Conservation (phyloP, 495 filamentous ascomycete genomes). For the Hypoxylon crocopeplum region DNA sequence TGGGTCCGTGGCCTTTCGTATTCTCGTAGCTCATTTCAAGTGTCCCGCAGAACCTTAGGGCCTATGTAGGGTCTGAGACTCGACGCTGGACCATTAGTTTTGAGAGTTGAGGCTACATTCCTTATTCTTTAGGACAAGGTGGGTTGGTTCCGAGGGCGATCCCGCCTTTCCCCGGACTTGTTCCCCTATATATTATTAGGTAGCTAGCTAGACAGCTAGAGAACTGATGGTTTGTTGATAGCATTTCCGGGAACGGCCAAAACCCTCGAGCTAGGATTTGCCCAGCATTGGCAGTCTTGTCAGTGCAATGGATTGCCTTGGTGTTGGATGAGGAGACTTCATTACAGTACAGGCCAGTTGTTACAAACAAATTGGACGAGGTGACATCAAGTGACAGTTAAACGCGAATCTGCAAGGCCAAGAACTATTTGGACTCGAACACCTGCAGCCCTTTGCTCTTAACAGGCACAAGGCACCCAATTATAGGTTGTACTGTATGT, state of each 20-base stretch:
- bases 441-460: slow-evolving; percentile 1
- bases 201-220: neutral
- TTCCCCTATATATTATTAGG: neutral
- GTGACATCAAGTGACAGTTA: slow-evolving; percentile 13
- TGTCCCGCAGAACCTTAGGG: no score
- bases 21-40: slow-evolving; percentile 11
- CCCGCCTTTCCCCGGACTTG: slow-evolving; percentile 31
- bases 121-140: slow-evolving; percentile 9
- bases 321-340: slow-evolving; percentile 7
- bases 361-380: slow-evolving; percentile 5
- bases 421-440: neutral
- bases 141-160: slow-evolving; percentile 11
- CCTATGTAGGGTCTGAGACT: neutral
- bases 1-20: no score
- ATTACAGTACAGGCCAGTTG: neutral
- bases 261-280: neutral
- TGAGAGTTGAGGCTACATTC: slow-evolving; percentile 18
- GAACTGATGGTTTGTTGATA: neutral
- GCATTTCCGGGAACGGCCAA: slow-evolving; percentile 1
- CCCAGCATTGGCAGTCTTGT: neutral
- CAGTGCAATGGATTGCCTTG: neutral
- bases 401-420: slow-evolving; percentile 3
- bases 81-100: neutral
- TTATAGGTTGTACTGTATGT: neutral
- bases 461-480: slow-evolving; percentile 7